phyloP scores from a whole-genome alignment of 2,329 filamentous ascomycete species.

The Thielaviopsis euricoi region DNA sequence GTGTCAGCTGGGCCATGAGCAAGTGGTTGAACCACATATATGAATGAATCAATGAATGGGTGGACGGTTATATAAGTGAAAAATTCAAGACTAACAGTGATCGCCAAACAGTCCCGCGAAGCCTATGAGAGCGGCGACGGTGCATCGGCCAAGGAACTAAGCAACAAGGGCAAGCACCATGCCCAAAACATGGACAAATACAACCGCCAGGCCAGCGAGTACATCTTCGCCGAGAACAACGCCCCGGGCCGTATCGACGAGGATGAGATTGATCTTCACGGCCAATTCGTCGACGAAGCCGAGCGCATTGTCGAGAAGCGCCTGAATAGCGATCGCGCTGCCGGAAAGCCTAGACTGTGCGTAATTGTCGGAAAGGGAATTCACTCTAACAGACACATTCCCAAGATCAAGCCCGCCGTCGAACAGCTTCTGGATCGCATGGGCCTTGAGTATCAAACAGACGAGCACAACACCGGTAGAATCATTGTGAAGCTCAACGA shows the following conservation, averaged over 20 bases:
- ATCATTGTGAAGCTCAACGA: conserved; percentile 80
- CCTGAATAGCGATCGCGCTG: conserved; percentile 58
- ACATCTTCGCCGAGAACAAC: conserved; percentile 93
- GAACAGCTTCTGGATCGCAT: conserved; percentile 73
- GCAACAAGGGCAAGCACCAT: conserved; percentile 71
- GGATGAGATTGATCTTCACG: conserved; percentile 88
- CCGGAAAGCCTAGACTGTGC: conserved; percentile 69
- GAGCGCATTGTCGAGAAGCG: conserved; percentile 77
- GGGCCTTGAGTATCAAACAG: conserved; percentile 67
- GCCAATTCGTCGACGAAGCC: conserved; percentile 79
- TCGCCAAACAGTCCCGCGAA: conserved; percentile 40
- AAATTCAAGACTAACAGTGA: neutral
- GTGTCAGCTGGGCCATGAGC: neutral
- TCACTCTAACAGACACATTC: conserved; percentile 64
- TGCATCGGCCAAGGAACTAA: conserved; percentile 65
- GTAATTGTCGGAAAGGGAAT: conserved; percentile 95
- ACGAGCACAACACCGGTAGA: conserved; percentile 65
- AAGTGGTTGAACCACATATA: too few relatives aligned
- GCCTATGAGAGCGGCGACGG: conserved; percentile 77
- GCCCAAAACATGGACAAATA: conserved; percentile 72
- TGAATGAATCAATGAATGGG: too few relatives aligned
- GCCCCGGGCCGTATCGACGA: conserved; percentile 52
- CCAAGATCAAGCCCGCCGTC: conserved; percentile 91
- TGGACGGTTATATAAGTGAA: too few relatives aligned
- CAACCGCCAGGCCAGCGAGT: conserved; percentile 82